Percentiles rank a stretch among this genome's conserved stretches.
Conservation (phyloP, 495 filamentous ascomycete species). For the Xylona heveae region DNA sequence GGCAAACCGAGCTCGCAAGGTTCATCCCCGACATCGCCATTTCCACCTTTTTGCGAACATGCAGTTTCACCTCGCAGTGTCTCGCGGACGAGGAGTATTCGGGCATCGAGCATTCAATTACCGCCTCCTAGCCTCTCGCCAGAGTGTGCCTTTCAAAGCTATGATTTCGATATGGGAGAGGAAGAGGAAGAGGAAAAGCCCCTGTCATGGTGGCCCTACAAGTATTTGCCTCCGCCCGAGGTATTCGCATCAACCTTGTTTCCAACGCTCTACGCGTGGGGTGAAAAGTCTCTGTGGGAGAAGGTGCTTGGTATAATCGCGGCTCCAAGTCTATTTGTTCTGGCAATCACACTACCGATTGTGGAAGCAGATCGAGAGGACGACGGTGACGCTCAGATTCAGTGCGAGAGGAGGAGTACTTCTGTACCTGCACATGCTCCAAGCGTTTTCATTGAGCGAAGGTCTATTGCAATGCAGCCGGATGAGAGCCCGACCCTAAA, state of each 20-base stretch:
- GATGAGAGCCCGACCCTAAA: too few relatives aligned
- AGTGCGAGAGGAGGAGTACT: too few relatives aligned
- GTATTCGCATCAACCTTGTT: conserved; percentile 60
- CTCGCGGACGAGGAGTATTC: conserved; percentile 11
- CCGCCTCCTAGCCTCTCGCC: conserved; percentile 28
- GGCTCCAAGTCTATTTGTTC: conserved; percentile 70
- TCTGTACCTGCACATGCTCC: too few relatives aligned
- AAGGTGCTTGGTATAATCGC: conserved; percentile 59
- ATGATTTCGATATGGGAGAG: conserved; percentile 6
- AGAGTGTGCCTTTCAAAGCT: conserved; percentile 19
- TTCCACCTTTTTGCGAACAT: conserved; percentile 32
- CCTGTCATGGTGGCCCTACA: conserved; percentile 10
- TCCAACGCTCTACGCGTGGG: conserved; percentile 67
- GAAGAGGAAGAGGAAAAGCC: conserved; percentile 7
- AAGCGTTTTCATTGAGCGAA: too few relatives aligned
- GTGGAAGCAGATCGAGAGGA: conserved; percentile 45
- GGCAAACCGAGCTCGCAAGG: conserved; percentile 7
- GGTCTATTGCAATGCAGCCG: too few relatives aligned
- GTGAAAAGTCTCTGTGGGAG: conserved; percentile 52
- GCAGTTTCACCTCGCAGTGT: conserved; percentile 13
- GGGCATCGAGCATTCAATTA: conserved; percentile 29
- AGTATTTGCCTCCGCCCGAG: conserved; percentile 43
- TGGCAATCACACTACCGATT: conserved; percentile 85
- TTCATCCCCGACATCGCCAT: conserved; percentile 21
- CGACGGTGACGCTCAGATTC: too few relatives aligned